phyloP scores from a whole-genome alignment of 2,329 filamentous ascomycete genomes.

The Simplicillium sp. region DNA sequence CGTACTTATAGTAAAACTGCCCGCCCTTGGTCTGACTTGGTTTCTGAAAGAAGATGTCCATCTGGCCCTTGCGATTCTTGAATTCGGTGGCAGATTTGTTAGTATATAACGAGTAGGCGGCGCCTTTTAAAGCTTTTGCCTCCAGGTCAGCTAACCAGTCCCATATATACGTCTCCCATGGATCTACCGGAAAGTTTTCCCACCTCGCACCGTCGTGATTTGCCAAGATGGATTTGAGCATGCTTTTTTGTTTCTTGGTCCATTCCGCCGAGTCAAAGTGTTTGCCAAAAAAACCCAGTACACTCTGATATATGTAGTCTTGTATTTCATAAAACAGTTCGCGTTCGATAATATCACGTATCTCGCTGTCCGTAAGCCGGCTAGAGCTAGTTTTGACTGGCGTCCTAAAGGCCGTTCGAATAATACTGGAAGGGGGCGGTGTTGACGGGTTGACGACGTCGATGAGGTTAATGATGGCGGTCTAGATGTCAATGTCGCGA shows the following conservation, averaged over 20 bases:
- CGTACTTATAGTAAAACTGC: slow-evolving; percentile 10
- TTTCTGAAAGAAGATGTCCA: slow-evolving; percentile 12
- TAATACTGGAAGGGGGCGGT: slow-evolving; percentile 1
- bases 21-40: background rate
- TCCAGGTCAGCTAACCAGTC: slow-evolving; percentile 4
- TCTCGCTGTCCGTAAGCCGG: slow-evolving; percentile 5
- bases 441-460: slow-evolving; percentile 1
- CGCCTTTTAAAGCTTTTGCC: slow-evolving; percentile 1
- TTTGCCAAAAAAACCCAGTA: slow-evolving; percentile 6
- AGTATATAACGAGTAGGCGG: slow-evolving; percentile 7
- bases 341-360: slow-evolving; percentile 3
- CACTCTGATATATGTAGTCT: slow-evolving; percentile 3
- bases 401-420: slow-evolving; percentile 4
- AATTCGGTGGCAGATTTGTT: slow-evolving; percentile 11
- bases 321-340: slow-evolving; percentile 7
- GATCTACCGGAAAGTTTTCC: slow-evolving; percentile 1
- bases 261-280: slow-evolving; percentile 4
- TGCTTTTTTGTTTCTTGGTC: slow-evolving; percentile 3
- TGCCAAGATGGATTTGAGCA: slow-evolving; percentile 4
- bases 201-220: slow-evolving; percentile 3
- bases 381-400: slow-evolving; percentile 5
- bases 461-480: slow-evolving; percentile 4
- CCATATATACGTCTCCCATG: slow-evolving; percentile 2
- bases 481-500: slow-evolving; percentile 4
- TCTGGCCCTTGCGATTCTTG: slow-evolving; percentile 12